phyloP scores from a whole-genome alignment of 441 rosid species.

The Populus tomentosa region DNA sequence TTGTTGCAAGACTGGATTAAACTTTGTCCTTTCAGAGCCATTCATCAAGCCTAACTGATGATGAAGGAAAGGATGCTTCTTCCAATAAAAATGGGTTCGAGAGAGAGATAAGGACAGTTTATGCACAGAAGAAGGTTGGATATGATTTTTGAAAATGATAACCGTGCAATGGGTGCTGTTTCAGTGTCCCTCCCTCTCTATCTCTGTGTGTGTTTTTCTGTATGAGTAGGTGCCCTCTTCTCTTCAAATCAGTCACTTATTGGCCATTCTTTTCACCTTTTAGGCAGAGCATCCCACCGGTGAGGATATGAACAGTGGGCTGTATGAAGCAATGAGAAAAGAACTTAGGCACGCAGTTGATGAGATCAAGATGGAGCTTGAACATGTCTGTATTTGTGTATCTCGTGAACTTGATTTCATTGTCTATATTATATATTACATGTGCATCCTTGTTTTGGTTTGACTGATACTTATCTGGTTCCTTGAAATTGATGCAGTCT shows the following conservation, averaged over 20 bases:
- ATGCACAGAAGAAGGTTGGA: constrained; percentile 68
- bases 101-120: constrained; percentile 64
- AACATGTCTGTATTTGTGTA: constrained; percentile 32
- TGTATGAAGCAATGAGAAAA: constrained; percentile 59
- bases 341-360: constrained; percentile 74
- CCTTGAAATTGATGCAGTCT: constrained; percentile 41
- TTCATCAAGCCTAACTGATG: constrained; percentile 86
- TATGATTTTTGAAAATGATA: constrained; percentile 9
- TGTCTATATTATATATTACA: neutral
- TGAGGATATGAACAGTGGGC: constrained; percentile 41
- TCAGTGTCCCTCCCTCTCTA: neutral
- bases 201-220: neutral
- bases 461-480: constrained; percentile 8
- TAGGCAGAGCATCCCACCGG: constrained; percentile 50
- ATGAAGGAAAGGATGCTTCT: constrained; percentile 58
- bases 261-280: constrained; percentile 10
- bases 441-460: constrained; percentile 4
- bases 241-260: constrained; percentile 1
- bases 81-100: constrained; percentile 44
- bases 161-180: constrained; percentile 2
- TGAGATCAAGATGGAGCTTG: constrained; percentile 54
- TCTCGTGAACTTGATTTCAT: constrained; percentile 14
- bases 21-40: constrained; percentile 57
- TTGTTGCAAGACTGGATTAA: constrained; percentile 9
- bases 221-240: neutral